These are phyloP conservation scores for Lachnum nothofagi DNA, from an alignment of 2,329 filamentous ascomycete species.

Conservation along the genomic window DNA sequence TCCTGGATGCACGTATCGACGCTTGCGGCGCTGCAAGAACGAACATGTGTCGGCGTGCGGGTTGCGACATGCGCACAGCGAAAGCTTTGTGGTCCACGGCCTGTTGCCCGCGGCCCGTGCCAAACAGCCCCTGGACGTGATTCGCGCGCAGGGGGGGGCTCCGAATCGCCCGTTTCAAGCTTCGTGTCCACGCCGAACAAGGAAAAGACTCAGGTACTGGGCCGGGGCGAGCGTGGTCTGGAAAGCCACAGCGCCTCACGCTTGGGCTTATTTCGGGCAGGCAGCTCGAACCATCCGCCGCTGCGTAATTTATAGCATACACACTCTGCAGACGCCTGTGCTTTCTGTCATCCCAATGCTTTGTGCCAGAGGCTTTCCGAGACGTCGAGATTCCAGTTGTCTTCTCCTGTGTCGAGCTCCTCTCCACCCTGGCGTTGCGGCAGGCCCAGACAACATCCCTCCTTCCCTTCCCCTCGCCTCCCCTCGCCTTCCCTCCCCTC, in stretches of 20 bases:
- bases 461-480: not conserved
- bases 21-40: no score
- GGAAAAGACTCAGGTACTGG: slow-evolving; percentile 1
- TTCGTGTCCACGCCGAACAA: not conserved
- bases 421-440: not conserved
- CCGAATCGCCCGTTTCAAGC: slow-evolving; percentile 2
- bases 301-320: not conserved
- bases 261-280: slow-evolving; percentile 4
- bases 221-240: no score
- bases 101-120: no score
- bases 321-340: not conserved
- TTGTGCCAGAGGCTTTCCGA: no score
- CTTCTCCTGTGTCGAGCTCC: no score
- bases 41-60: no score
- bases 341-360: not conserved
- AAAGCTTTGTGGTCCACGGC: no score
- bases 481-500: not conserved
- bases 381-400: no score
- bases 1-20: no score
- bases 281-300: not conserved
- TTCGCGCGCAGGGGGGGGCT: not conserved
- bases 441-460: not conserved
- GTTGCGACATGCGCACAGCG: no score
- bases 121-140: not conserved
- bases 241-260: not conserved